A percentile compares a stretch with the other conserved stretches of the same genome.
Evolutionary conservation across 345 rosid genomes (phyloP).

Genomic region (Abelmoschus esculentus): DNA sequence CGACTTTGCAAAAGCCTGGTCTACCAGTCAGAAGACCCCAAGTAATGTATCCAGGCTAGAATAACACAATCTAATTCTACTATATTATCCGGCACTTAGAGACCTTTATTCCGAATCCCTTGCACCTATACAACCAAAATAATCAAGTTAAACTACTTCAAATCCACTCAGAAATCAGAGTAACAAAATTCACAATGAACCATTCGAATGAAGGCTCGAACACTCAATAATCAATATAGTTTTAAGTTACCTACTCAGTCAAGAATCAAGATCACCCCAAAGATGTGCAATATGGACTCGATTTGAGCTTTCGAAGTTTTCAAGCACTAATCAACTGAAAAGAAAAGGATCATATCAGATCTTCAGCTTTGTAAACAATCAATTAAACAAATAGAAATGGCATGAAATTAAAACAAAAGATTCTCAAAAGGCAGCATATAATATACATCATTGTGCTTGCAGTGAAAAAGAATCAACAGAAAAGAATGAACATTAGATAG

Average conservation of each 20-base stretch:
- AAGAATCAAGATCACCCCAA: conserved; percentile 12
- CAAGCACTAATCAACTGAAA: conserved; percentile 2
- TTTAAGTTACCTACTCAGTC: conserved; percentile 18
- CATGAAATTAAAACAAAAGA: neutral
- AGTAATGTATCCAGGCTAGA: conserved; percentile 69
- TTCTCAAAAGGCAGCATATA: neutral
- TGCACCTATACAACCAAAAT: conserved; percentile 20
- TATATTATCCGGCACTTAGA: conserved; percentile 3
- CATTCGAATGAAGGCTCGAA: neutral
- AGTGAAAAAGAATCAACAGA: neutral
- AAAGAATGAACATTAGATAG: neutral
- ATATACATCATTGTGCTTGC: neutral
- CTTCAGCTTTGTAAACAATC: conserved; percentile 14
- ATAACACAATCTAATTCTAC: conserved; percentile 21
- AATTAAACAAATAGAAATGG: neutral
- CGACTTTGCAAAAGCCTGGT: conserved; percentile 47
- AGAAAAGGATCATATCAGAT: conserved; percentile 18
- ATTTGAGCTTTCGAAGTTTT: conserved; percentile 1
- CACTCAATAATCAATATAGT: neutral
- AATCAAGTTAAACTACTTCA: conserved; percentile 1
- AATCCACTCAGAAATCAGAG: neutral
- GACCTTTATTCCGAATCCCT: conserved; percentile 8
- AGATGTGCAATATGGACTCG: neutral
- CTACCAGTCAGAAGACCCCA: conserved; percentile 35
- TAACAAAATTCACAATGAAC: neutral